These are phyloP conservation scores for Astrothelium subdiscretum DNA, from an alignment of 495 filamentous ascomycete genomes.

Conservation along the genomic window DNA sequence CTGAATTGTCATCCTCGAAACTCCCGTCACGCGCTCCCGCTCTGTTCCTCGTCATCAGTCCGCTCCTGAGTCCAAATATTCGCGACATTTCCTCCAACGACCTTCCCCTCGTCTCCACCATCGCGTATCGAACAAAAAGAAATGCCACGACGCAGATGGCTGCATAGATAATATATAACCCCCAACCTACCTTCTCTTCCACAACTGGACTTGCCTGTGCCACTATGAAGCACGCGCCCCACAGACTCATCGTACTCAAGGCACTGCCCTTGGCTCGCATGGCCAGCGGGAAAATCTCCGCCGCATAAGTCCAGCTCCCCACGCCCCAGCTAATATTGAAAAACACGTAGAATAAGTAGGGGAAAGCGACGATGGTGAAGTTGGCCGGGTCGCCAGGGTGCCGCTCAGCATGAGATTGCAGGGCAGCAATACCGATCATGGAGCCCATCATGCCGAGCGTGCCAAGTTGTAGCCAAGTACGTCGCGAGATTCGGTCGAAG, in stretches of 20 bases:
- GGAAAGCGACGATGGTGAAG: slow-evolving; percentile 23
- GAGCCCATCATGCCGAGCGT: slow-evolving; percentile 20
- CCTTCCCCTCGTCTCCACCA: not conserved
- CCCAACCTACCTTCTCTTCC: slow-evolving; percentile 20
- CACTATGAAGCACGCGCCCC: slow-evolving; percentile 22
- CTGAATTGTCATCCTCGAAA: not conserved
- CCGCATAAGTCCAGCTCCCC: slow-evolving; percentile 24
- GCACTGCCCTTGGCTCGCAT: slow-evolving; percentile 23
- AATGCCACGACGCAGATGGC: slow-evolving; percentile 20
- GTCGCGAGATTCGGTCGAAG: slow-evolving; percentile 31
- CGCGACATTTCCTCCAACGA: not conserved
- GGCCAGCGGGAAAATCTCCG: slow-evolving; percentile 21
- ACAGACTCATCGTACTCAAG: slow-evolving; percentile 21
- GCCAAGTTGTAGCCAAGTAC: slow-evolving; percentile 26
- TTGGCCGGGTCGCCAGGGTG: slow-evolving; percentile 10
- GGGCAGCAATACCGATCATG: slow-evolving; percentile 17
- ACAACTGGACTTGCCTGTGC: slow-evolving; percentile 22
- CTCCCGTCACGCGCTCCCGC: not conserved
- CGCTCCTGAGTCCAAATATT: not conserved
- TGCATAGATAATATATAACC: slow-evolving; percentile 21
- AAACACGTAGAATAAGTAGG: slow-evolving; percentile 21
- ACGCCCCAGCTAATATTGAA: slow-evolving; percentile 25
- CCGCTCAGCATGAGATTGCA: slow-evolving; percentile 16
- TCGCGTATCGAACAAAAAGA: slow-evolving; percentile 14
- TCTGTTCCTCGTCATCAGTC: not conserved